Conservation (phyloP, 1,284 basidiomycete genomes). For the Caloboletus firmus region DNA sequence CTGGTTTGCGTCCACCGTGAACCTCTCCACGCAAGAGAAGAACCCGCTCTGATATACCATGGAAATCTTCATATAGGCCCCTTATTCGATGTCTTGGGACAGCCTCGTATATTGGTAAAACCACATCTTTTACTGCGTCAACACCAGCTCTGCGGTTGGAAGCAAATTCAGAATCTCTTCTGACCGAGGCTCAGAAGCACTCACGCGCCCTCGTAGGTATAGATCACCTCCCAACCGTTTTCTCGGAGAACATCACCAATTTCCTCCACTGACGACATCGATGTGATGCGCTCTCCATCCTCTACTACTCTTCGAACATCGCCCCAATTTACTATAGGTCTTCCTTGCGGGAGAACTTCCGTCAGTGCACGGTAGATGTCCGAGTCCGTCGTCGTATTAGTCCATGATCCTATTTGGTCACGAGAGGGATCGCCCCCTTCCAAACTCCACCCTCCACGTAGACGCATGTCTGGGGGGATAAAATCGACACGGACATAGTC, state of each 20-base stretch:
- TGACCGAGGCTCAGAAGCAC: constrained; percentile 11
- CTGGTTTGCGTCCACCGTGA: constrained; percentile 43
- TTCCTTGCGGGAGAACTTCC: constrained; percentile 7
- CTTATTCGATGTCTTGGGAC: constrained; percentile 35
- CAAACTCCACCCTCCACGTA: constrained; percentile 31
- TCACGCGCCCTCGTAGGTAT: constrained; percentile 40
- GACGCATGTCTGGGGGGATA: constrained; percentile 35
- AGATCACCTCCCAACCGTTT: constrained; percentile 39
- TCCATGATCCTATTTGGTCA: constrained; percentile 29
- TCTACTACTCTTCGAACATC: constrained; percentile 19
- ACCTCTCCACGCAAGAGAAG: constrained; percentile 43
- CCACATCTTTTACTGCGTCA: constrained; percentile 44
- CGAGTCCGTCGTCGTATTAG: constrained; percentile 14
- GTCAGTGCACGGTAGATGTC: constrained; percentile 21
- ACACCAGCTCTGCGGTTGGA: constrained; percentile 34
- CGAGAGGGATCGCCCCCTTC: constrained; percentile 17
- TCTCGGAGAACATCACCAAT: constrained; percentile 36
- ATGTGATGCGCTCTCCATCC: constrained; percentile 21
- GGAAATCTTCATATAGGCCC: constrained; percentile 43
- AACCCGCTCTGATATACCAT: constrained; percentile 35
- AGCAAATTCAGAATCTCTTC: background rate
- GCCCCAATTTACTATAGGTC: constrained; percentile 22
- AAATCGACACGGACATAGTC: constrained; percentile 38
- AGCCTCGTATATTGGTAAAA: constrained; percentile 38
- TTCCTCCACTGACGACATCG: constrained; percentile 27